Percentiles rank a stretch among this genome's conserved stretches.
Conservation (phyloP, 345 rosid species). For the Sonneratia caseolaris region DNA sequence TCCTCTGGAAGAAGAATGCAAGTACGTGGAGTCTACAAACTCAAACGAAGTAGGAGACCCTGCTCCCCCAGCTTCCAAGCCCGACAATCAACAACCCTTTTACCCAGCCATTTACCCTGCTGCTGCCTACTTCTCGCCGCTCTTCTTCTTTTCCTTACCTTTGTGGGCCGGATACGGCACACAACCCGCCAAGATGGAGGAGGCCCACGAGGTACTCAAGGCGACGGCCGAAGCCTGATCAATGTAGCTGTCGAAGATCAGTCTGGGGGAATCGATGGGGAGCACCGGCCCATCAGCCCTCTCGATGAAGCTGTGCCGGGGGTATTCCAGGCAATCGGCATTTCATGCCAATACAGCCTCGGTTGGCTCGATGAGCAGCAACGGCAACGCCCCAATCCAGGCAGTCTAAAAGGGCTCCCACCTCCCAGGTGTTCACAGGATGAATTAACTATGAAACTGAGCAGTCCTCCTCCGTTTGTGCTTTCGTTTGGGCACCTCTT, state of each 20-base stretch:
- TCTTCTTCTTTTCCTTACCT: slow-evolving; percentile 57
- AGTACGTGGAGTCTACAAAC: slow-evolving; percentile 90
- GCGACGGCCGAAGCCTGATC: slow-evolving; percentile 78
- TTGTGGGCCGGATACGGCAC: slow-evolving; percentile 52
- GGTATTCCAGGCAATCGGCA: slow-evolving; percentile 78
- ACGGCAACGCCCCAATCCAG: slow-evolving; percentile 36
- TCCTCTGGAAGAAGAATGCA: slow-evolving; percentile 65
- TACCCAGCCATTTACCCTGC: slow-evolving; percentile 55
- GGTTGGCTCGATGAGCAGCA: slow-evolving; percentile 34
- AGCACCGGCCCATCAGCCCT: slow-evolving; percentile 50
- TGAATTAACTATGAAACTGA: slow-evolving; percentile 10
- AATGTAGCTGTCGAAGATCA: slow-evolving; percentile 87
- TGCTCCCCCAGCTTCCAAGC: slow-evolving; percentile 18
- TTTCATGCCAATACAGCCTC: slow-evolving; percentile 72
- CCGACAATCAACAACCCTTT: slow-evolving; percentile 25
- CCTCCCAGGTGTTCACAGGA: not conserved
- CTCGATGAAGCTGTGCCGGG: slow-evolving; percentile 55
- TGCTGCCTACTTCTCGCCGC: slow-evolving; percentile 55
- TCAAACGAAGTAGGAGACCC: slow-evolving; percentile 52
- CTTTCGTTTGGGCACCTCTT: not conserved
- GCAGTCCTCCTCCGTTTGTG: not conserved
- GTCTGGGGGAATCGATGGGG: slow-evolving; percentile 61
- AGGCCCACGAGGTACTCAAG: slow-evolving; percentile 62
- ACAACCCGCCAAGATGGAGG: slow-evolving; percentile 29
- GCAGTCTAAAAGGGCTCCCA: slow-evolving; percentile 14